Conservation (phyloP, 768 basidiomycete species). For the Panellus pusillus region DNA sequence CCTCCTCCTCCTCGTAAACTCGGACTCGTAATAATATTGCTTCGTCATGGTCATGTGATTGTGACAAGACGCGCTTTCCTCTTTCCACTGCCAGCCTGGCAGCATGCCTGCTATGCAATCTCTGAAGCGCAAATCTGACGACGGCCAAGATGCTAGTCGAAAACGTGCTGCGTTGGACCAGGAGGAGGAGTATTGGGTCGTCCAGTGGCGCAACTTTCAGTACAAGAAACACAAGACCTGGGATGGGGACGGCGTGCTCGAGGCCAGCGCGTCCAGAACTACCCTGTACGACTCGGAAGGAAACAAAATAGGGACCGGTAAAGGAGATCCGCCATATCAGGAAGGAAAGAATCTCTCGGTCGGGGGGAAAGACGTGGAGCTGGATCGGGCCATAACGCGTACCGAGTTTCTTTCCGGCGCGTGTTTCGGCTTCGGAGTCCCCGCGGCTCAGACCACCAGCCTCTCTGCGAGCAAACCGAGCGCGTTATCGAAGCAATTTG, state of each 20-base stretch:
- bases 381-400: conserved; percentile 57
- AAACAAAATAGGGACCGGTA: conserved; percentile 55
- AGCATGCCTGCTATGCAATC: conserved; percentile 36
- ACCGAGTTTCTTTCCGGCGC: conserved; percentile 62
- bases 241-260: conserved; percentile 78
- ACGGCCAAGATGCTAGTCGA: conserved; percentile 23
- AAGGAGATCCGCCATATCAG: conserved; percentile 37
- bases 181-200: conserved; percentile 64
- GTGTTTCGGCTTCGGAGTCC: conserved; percentile 49
- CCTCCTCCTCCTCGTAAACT: too few species aligned
- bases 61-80: neutral
- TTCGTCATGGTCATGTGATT: conserved; percentile 9
- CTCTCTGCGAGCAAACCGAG: conserved; percentile 24
- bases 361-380: conserved; percentile 61
- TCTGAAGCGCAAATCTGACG: conserved; percentile 38
- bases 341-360: conserved; percentile 38
- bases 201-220: conserved; percentile 76
- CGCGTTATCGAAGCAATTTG: conserved; percentile 27
- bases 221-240: conserved; percentile 86
- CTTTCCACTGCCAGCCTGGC: too few species aligned
- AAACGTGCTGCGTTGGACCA: conserved; percentile 34
- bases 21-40: too few species aligned
- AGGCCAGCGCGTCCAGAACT: conserved; percentile 45
- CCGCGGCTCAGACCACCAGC: conserved; percentile 1
- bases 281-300: conserved; percentile 64